Evolutionary conservation across 108 stramenopile genomes (phyloP), one percentile per base, ranked within the genome.

Genomic region (Epipyxis sp.): DNA sequence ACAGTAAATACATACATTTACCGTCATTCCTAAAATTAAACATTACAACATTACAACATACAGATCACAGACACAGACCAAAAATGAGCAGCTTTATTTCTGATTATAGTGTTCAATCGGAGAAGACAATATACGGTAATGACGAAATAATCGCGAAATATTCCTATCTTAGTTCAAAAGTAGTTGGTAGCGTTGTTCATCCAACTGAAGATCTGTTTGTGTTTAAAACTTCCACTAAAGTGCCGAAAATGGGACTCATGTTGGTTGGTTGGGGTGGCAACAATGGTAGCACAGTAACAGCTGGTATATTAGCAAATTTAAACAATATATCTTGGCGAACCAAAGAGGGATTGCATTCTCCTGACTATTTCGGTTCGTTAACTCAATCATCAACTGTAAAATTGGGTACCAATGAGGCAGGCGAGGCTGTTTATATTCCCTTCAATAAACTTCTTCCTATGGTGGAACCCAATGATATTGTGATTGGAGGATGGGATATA

Each of bases 401-500:
- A 39, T 84, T 98, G 25, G 97, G 95, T 27, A 88, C 91, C 46
- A 93, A 93, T 82, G 77, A 82, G 16, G 41, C 59, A 16, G 97
- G 97, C 32, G 90, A 93, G 71, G 85, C 92, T 0, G 92, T 96
- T 32, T 91, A 90, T 83, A 91, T 94, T 40, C 95, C 95, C 69
- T 87, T 98, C 82, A 85, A 82, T 39, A 91, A 92, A 59, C 85
- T 98, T 85, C 85, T 98, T 3, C 97, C 97, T 58, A 94, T 96
- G 87, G 84, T 94, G 2, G 69, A 97, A 76, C 97, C 97, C 32
- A 91, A 93, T 82, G 91, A 96, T 44, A 84, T 97, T 76, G 97
- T 96, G n/a, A 90, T 96, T 86, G 94, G 95, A 10, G 97, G 97
- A 57, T 98, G 97, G 97, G 97, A 98, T 79, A 97, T 98, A 68